Evolutionary conservation across 140 eudicot species (phyloP).

Genomic region (Bidens hawaiensis): DNA sequence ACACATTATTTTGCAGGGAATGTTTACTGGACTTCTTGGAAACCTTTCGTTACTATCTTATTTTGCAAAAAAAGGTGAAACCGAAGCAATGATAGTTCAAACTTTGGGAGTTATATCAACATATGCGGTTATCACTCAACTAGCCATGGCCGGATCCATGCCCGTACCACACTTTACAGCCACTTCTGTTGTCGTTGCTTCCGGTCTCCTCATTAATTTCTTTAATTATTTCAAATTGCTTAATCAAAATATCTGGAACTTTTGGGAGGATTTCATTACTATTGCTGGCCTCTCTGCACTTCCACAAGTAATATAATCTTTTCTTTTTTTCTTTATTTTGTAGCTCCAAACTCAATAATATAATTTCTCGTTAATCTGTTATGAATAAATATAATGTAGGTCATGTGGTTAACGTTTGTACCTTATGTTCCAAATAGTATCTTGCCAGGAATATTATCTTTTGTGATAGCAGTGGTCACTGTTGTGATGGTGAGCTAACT

Average conservation of each 20-base stretch:
- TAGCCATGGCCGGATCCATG: constrained; percentile 94
- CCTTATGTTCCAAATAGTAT: constrained; percentile 79
- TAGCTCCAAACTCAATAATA: neutral
- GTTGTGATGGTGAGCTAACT: constrained; percentile 68
- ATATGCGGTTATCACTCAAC: constrained; percentile 69
- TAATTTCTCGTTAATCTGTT: no score
- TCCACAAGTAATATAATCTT: constrained; percentile 63
- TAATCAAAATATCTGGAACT: constrained; percentile 51
- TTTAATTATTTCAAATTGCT: constrained; percentile 69
- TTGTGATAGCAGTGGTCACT: constrained; percentile 49
- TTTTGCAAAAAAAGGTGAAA: constrained; percentile 85
- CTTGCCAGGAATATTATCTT: constrained; percentile 68
- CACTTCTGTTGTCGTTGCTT: constrained; percentile 63
- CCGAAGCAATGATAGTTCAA: constrained; percentile 83
- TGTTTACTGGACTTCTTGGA: constrained; percentile 93
- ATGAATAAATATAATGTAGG: constrained; percentile 55
- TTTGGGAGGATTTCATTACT: constrained; percentile 96
- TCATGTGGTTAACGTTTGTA: constrained; percentile 96
- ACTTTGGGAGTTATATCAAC: constrained; percentile 80
- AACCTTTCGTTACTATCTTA: constrained; percentile 82
- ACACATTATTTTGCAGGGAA: constrained; percentile 74
- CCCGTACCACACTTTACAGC: constrained; percentile 67
- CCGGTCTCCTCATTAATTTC: constrained; percentile 66
- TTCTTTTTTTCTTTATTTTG: neutral
- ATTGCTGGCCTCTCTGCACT: constrained; percentile 86